Conservation (phyloP, 176 grass and related monocot species). For the Bonia amplexicaulis region DNA sequence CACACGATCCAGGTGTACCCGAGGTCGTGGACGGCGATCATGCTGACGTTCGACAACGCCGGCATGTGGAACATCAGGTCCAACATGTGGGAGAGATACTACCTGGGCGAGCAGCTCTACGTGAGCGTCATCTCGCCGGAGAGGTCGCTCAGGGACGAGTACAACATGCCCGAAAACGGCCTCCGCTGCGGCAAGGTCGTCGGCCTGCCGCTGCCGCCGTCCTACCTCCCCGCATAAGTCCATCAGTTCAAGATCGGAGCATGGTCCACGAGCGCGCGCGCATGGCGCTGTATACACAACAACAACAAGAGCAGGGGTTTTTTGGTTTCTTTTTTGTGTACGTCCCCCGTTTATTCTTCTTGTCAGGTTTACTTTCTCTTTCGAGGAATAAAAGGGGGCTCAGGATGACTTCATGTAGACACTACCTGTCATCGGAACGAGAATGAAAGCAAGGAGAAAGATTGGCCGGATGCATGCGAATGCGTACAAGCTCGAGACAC, state of each 20-base stretch:
- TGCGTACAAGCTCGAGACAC: constrained; percentile 18
- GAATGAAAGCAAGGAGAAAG: constrained; percentile 21
- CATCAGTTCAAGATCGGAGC: neutral
- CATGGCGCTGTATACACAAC: constrained; percentile 20
- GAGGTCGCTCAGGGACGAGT: constrained; percentile 85
- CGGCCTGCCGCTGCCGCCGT: constrained; percentile 60
- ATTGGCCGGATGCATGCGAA: constrained; percentile 9
- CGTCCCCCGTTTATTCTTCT: constrained; percentile 15
- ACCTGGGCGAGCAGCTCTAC: constrained; percentile 82
- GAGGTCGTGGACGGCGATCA: constrained; percentile 85
- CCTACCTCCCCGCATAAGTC: constrained; percentile 42
- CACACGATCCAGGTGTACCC: constrained; percentile 94
- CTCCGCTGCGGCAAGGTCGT: constrained; percentile 70
- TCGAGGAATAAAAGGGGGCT: constrained; percentile 32
- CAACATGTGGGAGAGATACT: constrained; percentile 67
- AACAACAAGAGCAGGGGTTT: neutral
- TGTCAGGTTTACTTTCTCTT: constrained; percentile 18
- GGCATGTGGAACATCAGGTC: constrained; percentile 97
- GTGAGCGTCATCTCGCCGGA: constrained; percentile 68
- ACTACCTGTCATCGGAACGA: neutral
- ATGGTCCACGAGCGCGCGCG: neutral
- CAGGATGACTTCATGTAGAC: constrained; percentile 14
- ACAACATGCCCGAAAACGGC: constrained; percentile 60
- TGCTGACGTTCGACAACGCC: constrained; percentile 92
- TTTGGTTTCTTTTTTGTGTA: constrained; percentile 10